Base-by-base conservation (phyloP, 768 basidiomycete genomes). In the Boletales sp. region DNA sequence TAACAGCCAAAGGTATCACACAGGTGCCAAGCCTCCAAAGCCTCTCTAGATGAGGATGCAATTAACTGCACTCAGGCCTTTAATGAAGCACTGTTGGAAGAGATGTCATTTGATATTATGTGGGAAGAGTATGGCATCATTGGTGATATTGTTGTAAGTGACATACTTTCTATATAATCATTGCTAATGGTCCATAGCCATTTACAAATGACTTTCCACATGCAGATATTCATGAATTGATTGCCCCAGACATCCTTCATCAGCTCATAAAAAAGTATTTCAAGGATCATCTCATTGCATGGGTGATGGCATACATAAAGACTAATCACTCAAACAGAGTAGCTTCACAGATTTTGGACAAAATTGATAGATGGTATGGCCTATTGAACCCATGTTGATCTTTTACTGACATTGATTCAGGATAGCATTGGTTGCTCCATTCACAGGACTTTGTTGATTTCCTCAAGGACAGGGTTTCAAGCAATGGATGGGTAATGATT, bases 401-500 rank as follows among this genome's bases (percentile, higher is more conserved):
- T 8, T 9, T 34, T 12, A 35, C 14, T 34, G 10, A 46, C 17
- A 21, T 6, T 4, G 13, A 18, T 8, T 11, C 45, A 68, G 66
- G 25, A 67, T 68, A 37, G 56, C 70, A 6, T 61, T 54, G 2
- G 66, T 59, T 0, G 60, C 67, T 6, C 37, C 54, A 1, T 72
- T 67, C 41, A 45, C 68, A 0, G 66, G 63, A 0, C 55, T 71
- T 1, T 55, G 60, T 5, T 52, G 57, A 0, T 72, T 73, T 43
- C 64, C 61, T 13, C 53, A 70, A 32, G 70, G 71, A 2, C 50
- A 51, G 2, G 52, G 57, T 0, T 71, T 71, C 41, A 66, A 67
- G 30, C 70, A 72, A 41, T 72, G 71, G 71, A 72, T 66, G 0
- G 70, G 69, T 12, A 61, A 72, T 46, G 67, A 73, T 38, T 73